These are phyloP conservation scores for Candida tibetensis DNA, from an alignment of 805 yeast genomes.

Conservation along the genomic window DNA sequence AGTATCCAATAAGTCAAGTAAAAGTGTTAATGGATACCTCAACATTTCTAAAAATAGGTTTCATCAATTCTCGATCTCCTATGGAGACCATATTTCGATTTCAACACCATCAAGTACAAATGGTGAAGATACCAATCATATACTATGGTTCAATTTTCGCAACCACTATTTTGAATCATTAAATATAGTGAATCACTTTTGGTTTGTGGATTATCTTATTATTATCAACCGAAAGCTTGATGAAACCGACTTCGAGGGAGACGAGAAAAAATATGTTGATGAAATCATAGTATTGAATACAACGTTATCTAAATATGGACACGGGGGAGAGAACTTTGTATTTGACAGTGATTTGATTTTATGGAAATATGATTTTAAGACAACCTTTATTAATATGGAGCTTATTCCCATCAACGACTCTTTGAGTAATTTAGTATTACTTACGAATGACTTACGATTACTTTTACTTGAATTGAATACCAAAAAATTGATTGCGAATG, in stretches of 20 bases:
- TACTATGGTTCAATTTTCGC: slow-evolving; percentile 39
- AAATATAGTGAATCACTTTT: slow-evolving; percentile 34
- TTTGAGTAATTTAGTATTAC: slow-evolving; percentile 18
- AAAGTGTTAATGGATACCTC: slow-evolving; percentile 21
- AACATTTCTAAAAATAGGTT: slow-evolving; percentile 18
- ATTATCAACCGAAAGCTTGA: slow-evolving; percentile 28
- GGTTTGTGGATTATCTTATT: slow-evolving; percentile 34
- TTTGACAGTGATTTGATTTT: slow-evolving; percentile 39
- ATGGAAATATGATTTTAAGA: slow-evolving; percentile 37
- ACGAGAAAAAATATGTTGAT: slow-evolving; percentile 22
- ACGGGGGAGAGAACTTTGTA: slow-evolving; percentile 25
- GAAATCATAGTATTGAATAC: slow-evolving; percentile 37
- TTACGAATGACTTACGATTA: slow-evolving; percentile 30
- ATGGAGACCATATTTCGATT: slow-evolving; percentile 25
- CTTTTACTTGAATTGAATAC: slow-evolving; percentile 24
- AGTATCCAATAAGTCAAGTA: slow-evolving; percentile 10
- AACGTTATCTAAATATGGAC: slow-evolving; percentile 29
- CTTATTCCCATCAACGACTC: slow-evolving; percentile 7
- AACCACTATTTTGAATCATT: slow-evolving; percentile 31
- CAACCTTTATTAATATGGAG: slow-evolving; percentile 20
- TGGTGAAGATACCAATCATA: slow-evolving; percentile 26
- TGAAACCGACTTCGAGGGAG: slow-evolving; percentile 12
- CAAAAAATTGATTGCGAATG: slow-evolving; percentile 7
- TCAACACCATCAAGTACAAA: slow-evolving; percentile 21
- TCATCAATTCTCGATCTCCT: slow-evolving; percentile 29